Conservation (phyloP, 495 filamentous ascomycete genomes). For the Chaetomidium leptoderma region DNA sequence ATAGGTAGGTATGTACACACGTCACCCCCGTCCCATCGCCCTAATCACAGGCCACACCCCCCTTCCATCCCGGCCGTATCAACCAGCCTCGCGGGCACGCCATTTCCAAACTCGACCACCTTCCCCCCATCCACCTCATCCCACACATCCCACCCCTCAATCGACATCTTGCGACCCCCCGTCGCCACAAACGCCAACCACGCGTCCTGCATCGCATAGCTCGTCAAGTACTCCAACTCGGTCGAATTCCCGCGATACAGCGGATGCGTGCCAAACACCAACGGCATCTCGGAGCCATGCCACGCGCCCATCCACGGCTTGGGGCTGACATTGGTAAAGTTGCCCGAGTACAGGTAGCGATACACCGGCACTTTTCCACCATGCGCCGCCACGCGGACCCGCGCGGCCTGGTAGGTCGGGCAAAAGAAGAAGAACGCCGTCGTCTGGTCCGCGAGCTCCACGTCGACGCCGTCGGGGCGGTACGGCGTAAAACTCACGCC, state of each 20-base stretch:
- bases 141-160: conserved; percentile 7
- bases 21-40: neutral
- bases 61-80: conserved; percentile 1
- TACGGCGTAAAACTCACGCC: conserved; percentile 21
- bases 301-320: conserved; percentile 46
- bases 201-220: conserved; percentile 37
- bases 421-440: conserved; percentile 28
- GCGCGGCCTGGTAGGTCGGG: conserved; percentile 21
- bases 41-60: neutral
- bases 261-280: conserved; percentile 46
- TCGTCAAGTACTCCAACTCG: conserved; percentile 29
- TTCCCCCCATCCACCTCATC: conserved; percentile 1
- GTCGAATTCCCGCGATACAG: conserved; percentile 37
- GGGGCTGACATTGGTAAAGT: conserved; percentile 44
- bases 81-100: conserved; percentile 8
- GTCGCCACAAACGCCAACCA: conserved; percentile 42
- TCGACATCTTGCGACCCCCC: neutral
- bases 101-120: conserved; percentile 15
- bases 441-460: conserved; percentile 2
- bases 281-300: conserved; percentile 47
- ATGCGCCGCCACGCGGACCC: conserved; percentile 24
- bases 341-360: conserved; percentile 46
- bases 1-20: neutral
- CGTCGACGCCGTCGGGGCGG: conserved; percentile 13
- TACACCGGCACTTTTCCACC: conserved; percentile 29